Evolutionary conservation across 208 protist species (phyloP).

Genomic region (Leishmania gerbilli): DNA sequence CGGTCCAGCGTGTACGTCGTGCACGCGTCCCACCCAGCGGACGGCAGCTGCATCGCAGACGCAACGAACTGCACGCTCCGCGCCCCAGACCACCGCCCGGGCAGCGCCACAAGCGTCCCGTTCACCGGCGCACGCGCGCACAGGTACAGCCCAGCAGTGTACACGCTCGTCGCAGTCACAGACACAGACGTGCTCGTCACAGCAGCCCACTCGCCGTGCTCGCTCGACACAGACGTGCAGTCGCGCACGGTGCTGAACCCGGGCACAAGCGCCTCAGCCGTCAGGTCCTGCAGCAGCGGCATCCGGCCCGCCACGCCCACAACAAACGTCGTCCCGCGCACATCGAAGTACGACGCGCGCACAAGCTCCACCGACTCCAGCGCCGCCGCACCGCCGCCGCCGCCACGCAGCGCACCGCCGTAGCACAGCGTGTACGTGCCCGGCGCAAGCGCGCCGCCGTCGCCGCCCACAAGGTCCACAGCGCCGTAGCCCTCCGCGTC

Average conservation of each 20-base stretch:
- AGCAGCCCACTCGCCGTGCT: constrained; percentile 48
- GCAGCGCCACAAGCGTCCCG: constrained; percentile 42
- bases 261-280: constrained; percentile 26
- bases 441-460: constrained; percentile 25
- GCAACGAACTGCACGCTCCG: constrained; percentile 29
- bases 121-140: constrained; percentile 61
- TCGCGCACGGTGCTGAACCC: constrained; percentile 54
- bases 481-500: constrained; percentile 46
- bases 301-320: constrained; percentile 47
- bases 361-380: constrained; percentile 48
- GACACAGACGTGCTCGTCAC: constrained; percentile 32
- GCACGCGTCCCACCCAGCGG: constrained; percentile 39
- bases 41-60: constrained; percentile 35
- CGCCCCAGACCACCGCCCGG: constrained; percentile 1
- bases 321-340: constrained; percentile 50
- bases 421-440: constrained; percentile 67
- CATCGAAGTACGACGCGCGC: constrained; percentile 42
- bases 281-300: constrained; percentile 53
- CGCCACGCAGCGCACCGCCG: constrained; percentile 3
- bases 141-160: constrained; percentile 37
- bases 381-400: constrained; percentile 6
- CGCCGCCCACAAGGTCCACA: constrained; percentile 35
- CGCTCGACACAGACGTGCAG: constrained; percentile 33
- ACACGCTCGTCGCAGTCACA: constrained; percentile 37
- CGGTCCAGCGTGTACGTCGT: constrained; percentile 17